These are phyloP conservation scores for Colletotrichum simmondsii DNA, from an alignment of 2,329 filamentous ascomycete species.

Conservation along the genomic window DNA sequence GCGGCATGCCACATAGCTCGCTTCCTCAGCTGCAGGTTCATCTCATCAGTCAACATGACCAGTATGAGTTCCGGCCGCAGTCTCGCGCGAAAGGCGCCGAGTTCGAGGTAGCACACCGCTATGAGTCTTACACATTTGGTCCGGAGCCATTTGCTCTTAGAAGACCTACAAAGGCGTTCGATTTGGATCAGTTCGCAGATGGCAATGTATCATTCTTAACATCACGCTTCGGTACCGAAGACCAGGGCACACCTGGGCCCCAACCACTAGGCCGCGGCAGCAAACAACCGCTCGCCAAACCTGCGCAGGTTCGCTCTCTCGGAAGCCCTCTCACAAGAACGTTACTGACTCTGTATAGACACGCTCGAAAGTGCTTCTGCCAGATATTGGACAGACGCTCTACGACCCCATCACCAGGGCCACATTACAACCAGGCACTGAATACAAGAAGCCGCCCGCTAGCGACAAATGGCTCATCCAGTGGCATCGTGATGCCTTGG, in stretches of 20 bases:
- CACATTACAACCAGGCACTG: conserved; percentile 58
- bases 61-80: conserved; percentile 55
- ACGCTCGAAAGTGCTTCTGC: conserved; percentile 50
- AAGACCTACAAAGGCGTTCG: conserved; percentile 54
- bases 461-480: conserved; percentile 67
- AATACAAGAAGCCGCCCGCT: conserved; percentile 52
- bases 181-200: conserved; percentile 54
- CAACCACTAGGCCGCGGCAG: conserved; percentile 14
- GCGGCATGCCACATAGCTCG: conserved; percentile 58
- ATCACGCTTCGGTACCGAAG: conserved; percentile 51
- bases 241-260: conserved; percentile 9
- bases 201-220: conserved; percentile 60
- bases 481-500: conserved; percentile 67
- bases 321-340: background rate
- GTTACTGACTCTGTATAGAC: conserved; percentile 15
- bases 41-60: conserved; percentile 55
- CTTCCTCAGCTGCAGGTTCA: conserved; percentile 61
- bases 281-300: conserved; percentile 8
- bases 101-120: conserved; percentile 50
- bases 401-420: conserved; percentile 68
- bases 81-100: conserved; percentile 45
- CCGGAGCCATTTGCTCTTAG: conserved; percentile 55
- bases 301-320: conserved; percentile 3
- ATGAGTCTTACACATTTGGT: conserved; percentile 42
- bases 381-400: conserved; percentile 62